Evolutionary conservation across 2,329 filamentous ascomycete genomes (phyloP).

Genomic region (Fusarium brevicatenulatum): DNA sequence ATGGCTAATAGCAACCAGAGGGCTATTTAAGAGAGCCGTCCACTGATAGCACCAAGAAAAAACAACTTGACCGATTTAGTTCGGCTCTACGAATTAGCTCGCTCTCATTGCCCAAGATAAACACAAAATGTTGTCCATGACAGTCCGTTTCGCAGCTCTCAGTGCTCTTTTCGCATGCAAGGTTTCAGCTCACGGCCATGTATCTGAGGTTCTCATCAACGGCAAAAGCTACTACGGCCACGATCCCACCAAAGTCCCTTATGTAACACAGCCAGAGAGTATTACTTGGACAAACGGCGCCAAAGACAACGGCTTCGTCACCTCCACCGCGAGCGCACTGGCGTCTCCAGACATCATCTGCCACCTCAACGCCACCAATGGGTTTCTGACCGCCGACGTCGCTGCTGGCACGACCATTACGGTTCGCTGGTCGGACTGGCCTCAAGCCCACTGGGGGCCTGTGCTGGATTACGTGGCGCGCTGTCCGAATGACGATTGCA

Average conservation of each 20-base stretch:
- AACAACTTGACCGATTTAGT: neutral
- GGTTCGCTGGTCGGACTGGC: neutral
- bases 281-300: neutral
- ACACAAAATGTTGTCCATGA: rapidly evolving
- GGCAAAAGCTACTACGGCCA: neutral
- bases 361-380: neutral
- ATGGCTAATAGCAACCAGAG: neutral
- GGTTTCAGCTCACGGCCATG: neutral
- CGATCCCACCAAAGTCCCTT: rapidly evolving
- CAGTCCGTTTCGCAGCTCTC: rapidly evolving
- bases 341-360: neutral
- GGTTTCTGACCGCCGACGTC: rapidly evolving
- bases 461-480: neutral
- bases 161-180: neutral
- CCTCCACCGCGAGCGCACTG: neutral
- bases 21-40: neutral
- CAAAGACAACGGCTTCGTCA: neutral
- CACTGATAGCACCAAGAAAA: rapidly evolving
- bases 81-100: neutral
- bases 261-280: neutral
- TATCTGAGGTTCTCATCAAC: neutral
- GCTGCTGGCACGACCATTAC: rapidly evolving
- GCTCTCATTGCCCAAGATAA: rapidly evolving
- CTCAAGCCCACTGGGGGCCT: neutral
- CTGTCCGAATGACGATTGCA: neutral